phyloP scores from a whole-genome alignment of 2,329 filamentous ascomycete genomes.

The Phialophora verrucosa region DNA sequence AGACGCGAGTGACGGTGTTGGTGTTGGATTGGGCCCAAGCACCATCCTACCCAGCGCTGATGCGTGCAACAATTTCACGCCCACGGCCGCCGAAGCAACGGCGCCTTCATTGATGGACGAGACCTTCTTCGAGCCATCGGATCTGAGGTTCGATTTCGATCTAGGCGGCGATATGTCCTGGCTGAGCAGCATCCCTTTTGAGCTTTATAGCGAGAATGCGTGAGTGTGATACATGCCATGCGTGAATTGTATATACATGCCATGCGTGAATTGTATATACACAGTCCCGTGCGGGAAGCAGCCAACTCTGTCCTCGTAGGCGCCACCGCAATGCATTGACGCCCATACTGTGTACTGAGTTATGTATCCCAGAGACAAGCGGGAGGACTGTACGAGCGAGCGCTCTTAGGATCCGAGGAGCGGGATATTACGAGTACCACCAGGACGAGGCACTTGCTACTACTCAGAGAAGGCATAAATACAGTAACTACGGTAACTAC shows the following conservation, averaged over 20 bases:
- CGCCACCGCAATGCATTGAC: no score
- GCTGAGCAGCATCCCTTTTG: conserved; percentile 21
- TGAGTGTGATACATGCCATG: neutral
- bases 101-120: neutral
- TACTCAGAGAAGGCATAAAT: no score
- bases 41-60: neutral
- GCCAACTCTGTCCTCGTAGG: no score
- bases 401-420: no score
- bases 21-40: neutral
- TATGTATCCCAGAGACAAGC: no score
- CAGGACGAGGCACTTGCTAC: no score
- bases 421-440: no score
- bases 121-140: conserved; percentile 6
- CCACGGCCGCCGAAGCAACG: neutral
- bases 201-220: conserved; percentile 10
- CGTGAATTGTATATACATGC: neutral
- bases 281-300: no score
- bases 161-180: conserved; percentile 23
- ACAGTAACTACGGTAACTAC: no score
- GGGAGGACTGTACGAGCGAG: no score
- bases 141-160: conserved; percentile 14
- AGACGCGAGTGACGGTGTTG: neutral
- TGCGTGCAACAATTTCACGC: neutral
- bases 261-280: neutral
- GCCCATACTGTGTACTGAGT: no score